Percentiles rank a stretch among this genome's conserved stretches.
These are phyloP conservation scores for Solanum ahanhuiri DNA, from an alignment of 257 asterid species.

Conservation along the genomic window DNA sequence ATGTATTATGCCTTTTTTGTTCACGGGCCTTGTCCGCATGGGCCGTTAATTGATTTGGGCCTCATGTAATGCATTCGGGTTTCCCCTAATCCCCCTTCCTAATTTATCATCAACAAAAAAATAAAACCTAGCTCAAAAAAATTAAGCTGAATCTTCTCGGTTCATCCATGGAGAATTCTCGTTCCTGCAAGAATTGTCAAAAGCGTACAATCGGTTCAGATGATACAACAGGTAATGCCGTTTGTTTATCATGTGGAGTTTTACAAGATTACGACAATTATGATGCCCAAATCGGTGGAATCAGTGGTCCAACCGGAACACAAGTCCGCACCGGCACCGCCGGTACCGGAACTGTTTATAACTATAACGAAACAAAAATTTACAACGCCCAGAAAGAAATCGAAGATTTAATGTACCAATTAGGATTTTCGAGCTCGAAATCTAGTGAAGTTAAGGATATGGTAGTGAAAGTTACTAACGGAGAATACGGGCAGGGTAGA, in stretches of 20 bases:
- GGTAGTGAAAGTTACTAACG: constrained; percentile 44
- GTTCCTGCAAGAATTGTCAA: constrained; percentile 42
- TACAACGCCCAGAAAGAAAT: constrained; percentile 43
- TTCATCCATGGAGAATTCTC: constrained; percentile 8
- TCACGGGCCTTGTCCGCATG: neutral
- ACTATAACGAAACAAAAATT: constrained; percentile 41
- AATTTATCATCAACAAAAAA: neutral
- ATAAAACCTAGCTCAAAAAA: neutral
- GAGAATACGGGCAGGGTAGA: constrained; percentile 58
- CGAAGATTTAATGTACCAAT: constrained; percentile 26
- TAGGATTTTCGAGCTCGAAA: constrained; percentile 37
- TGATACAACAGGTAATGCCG: constrained; percentile 24
- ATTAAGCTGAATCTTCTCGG: neutral
- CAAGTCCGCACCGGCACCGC: constrained; percentile 39
- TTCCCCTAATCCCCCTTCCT: neutral
- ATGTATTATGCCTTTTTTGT: neutral
- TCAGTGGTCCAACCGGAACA: constrained; percentile 44
- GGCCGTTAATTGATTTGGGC: neutral
- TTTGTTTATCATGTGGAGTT: constrained; percentile 50
- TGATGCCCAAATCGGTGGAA: constrained; percentile 41
- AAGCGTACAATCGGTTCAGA: constrained; percentile 20
- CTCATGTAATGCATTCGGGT: neutral
- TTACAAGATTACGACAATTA: constrained; percentile 48
- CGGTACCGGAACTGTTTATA: constrained; percentile 34
- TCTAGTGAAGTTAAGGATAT: constrained; percentile 27